Percentiles rank a stretch among this genome's conserved stretches.
These are phyloP conservation scores for Lasiosphaeria hispida DNA, from an alignment of 495 filamentous ascomycete species.

Conservation along the genomic window DNA sequence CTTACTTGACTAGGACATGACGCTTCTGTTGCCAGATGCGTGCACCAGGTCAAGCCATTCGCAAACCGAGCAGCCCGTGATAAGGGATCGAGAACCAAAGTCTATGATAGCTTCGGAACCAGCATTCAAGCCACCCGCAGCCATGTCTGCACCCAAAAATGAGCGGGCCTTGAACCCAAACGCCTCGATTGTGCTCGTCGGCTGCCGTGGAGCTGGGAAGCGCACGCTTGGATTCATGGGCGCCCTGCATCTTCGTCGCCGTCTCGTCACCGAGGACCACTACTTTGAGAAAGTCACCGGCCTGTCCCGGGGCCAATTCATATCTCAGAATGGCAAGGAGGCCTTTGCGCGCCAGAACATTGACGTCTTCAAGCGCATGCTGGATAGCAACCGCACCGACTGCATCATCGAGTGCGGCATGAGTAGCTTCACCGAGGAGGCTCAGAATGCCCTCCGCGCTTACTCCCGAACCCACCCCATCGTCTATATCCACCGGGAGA, in stretches of 20 bases:
- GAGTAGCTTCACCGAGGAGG: conserved; percentile 51
- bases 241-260: conserved; percentile 66
- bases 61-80: too few relatives aligned
- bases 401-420: conserved; percentile 73
- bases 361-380: conserved; percentile 61
- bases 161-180: conserved; percentile 54
- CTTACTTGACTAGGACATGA: neutral
- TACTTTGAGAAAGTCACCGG: conserved; percentile 68
- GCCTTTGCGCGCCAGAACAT: conserved; percentile 62
- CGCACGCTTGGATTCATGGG: conserved; percentile 74
- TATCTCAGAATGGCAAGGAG: conserved; percentile 57
- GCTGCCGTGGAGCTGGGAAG: conserved; percentile 73
- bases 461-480: conserved; percentile 68
- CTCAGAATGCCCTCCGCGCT: conserved; percentile 56
- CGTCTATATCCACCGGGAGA: conserved; percentile 69
- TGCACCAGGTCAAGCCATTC: too few relatives aligned
- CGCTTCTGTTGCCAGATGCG: neutral
- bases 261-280: conserved; percentile 69
- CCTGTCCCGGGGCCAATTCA: conserved; percentile 57
- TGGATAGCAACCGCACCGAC: conserved; percentile 59
- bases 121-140: conserved; percentile 12
- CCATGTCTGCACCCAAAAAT: conserved; percentile 34
- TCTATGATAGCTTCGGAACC: too few relatives aligned
- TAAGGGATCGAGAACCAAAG: too few relatives aligned
- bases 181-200: conserved; percentile 72